Evolutionary conservation across 2,329 filamentous ascomycete genomes (phyloP).

Genomic region (Penicillium sp.): DNA sequence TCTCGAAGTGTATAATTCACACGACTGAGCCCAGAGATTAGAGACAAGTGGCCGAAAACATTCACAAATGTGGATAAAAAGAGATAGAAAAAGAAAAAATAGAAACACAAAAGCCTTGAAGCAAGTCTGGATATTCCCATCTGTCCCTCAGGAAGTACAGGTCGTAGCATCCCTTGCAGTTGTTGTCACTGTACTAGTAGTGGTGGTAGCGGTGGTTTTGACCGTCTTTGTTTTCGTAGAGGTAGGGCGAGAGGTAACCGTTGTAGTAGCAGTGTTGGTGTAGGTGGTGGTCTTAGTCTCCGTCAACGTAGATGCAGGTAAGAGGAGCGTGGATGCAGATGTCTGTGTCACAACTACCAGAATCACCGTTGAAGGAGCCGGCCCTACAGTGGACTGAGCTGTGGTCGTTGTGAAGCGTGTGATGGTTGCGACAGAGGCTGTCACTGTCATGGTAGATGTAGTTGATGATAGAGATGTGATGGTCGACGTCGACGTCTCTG

Average conservation of each 20-base stretch:
- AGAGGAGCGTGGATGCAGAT: neutral
- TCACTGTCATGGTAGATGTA: neutral
- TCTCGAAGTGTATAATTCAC: neutral
- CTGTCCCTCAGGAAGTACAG: neutral
- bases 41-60: too few relatives aligned
- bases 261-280: neutral
- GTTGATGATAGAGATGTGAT: neutral
- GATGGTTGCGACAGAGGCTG: neutral
- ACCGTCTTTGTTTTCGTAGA: slow-evolving; percentile 1
- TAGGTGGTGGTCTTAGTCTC: neutral
- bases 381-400: neutral
- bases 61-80: too few relatives aligned
- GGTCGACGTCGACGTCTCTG: neutral
- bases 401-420: neutral
- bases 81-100: too few relatives aligned
- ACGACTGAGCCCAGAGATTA: neutral
- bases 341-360: neutral
- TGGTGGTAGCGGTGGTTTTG: slow-evolving; percentile 1
- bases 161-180: slow-evolving; percentile 4
- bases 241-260: neutral
- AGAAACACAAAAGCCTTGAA: neutral
- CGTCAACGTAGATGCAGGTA: neutral
- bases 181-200: slow-evolving; percentile 1
- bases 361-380: neutral
- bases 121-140: neutral